A percentile compares a stretch with the other conserved stretches of the same genome.
phyloP scores from a whole-genome alignment of 2,329 filamentous ascomycete species.

The Diaporthe amygdali region DNA sequence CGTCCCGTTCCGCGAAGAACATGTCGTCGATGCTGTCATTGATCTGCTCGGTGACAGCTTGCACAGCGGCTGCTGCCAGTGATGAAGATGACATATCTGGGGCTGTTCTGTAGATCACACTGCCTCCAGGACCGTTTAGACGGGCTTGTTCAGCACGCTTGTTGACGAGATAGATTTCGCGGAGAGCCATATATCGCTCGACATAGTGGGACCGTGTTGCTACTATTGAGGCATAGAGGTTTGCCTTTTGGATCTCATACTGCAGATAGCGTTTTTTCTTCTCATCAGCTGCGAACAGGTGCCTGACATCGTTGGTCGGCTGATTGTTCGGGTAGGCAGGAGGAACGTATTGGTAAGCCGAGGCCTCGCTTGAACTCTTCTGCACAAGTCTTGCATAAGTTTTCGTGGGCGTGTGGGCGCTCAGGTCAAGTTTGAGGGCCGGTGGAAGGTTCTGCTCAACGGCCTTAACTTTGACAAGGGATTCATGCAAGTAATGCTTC shows the following conservation, averaged over 20 bases:
- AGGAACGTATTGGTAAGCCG: conserved; percentile 57
- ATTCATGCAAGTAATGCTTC: conserved; percentile 72
- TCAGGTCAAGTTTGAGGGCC: conserved; percentile 55
- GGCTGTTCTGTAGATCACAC: conserved; percentile 41
- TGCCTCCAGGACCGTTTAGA: conserved; percentile 32
- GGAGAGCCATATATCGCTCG: conserved; percentile 82
- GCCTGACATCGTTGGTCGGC: conserved; percentile 55
- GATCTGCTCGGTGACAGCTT: conserved; percentile 49
- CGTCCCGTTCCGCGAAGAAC: conserved; percentile 78
- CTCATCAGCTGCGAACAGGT: conserved; percentile 53
- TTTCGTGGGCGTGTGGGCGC: conserved; percentile 53
- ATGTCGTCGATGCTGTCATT: conserved; percentile 69
- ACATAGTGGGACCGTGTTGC: conserved; percentile 84
- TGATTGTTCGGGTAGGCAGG: conserved; percentile 53
- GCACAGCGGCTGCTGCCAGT: conserved; percentile 42
- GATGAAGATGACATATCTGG: conserved; percentile 30
- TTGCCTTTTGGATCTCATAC: conserved; percentile 90
- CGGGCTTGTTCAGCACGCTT: conserved; percentile 41
- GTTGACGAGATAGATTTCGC: conserved; percentile 65
- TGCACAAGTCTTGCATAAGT: conserved; percentile 31
- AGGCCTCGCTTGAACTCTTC: conserved; percentile 48
- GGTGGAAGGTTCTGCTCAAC: conserved; percentile 71
- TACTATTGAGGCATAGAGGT: conserved; percentile 83
- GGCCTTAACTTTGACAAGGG: conserved; percentile 72
- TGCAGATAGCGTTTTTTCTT: conserved; percentile 65